These are phyloP conservation scores for Wickerhamomyces sydowiorum DNA, from an alignment of 805 yeast genomes.

Conservation along the genomic window DNA sequence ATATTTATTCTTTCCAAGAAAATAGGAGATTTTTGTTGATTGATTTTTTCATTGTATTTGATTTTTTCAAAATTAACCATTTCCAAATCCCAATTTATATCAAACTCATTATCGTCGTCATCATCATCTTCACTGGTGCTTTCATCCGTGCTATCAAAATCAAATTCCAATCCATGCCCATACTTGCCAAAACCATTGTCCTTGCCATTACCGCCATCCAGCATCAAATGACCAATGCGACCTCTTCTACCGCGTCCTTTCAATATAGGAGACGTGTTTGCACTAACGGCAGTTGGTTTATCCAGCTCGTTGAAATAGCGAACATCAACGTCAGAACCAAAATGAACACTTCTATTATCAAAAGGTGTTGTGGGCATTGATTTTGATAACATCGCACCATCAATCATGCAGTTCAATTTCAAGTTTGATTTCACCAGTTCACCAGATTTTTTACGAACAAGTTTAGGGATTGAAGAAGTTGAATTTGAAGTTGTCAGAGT, in stretches of 20 bases:
- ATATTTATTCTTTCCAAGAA: slow-evolving; percentile 63
- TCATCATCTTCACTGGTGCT: slow-evolving; percentile 15
- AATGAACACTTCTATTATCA: slow-evolving; percentile 72
- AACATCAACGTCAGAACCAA: slow-evolving; percentile 63
- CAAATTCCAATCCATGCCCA: no score
- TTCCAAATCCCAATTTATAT: slow-evolving; percentile 39
- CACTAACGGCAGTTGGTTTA: slow-evolving; percentile 72
- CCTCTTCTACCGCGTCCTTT: slow-evolving; percentile 19
- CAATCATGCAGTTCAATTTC: slow-evolving; percentile 36
- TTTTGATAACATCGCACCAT: slow-evolving; percentile 22
- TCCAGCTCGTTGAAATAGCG: slow-evolving; percentile 69
- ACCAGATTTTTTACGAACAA: slow-evolving; percentile 84
- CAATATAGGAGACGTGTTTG: slow-evolving; percentile 51
- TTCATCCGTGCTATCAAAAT: slow-evolving; percentile 10
- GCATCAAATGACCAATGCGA: slow-evolving; percentile 4
- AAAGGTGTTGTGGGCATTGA: slow-evolving; percentile 54
- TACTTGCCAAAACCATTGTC: slow-evolving; percentile 14
- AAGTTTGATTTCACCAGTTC: slow-evolving; percentile 75
- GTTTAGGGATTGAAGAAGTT: slow-evolving; percentile 19
- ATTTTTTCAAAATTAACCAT: slow-evolving; percentile 36
- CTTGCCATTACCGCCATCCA: slow-evolving; percentile 20
- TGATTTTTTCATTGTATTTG: slow-evolving; percentile 40
- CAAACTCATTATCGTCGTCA: slow-evolving; percentile 15
- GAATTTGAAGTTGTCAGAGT: slow-evolving; percentile 1
- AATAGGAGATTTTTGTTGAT: slow-evolving; percentile 28